Evolutionary conservation across 345 rosid species (phyloP).

Genomic region (Theobroma cacao): DNA sequence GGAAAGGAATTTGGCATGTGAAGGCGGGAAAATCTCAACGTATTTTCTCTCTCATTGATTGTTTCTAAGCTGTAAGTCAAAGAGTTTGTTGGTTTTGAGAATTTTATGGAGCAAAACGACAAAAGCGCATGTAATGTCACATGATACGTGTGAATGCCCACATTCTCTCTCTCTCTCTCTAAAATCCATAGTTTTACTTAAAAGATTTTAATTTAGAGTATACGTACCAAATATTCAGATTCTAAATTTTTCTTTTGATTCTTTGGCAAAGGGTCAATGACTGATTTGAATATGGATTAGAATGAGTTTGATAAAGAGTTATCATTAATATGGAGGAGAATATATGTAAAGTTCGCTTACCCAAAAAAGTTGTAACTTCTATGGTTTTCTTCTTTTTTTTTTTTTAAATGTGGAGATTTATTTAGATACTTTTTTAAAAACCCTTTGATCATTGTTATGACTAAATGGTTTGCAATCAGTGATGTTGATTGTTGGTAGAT

Average conservation of each 20-base stretch:
- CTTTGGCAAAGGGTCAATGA: background rate
- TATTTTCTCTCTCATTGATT: background rate
- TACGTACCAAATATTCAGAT: background rate
- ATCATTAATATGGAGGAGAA: background rate
- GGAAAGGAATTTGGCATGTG: constrained; percentile 33
- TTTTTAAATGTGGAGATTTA: background rate
- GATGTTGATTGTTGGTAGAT: background rate
- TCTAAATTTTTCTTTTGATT: background rate
- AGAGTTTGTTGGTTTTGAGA: constrained; percentile 53
- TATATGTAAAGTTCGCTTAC: background rate
- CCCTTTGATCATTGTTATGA: background rate
- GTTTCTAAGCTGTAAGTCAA: constrained; percentile 48
- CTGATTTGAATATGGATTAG: background rate
- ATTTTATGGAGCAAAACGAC: constrained; percentile 32
- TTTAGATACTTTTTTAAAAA: background rate
- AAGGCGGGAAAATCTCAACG: constrained; percentile 44
- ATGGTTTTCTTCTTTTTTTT: too few relatives aligned
- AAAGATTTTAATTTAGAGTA: background rate
- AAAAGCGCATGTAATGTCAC: constrained; percentile 21
- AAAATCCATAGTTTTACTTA: too few relatives aligned
- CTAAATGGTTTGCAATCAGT: background rate
- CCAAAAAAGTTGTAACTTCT: background rate
- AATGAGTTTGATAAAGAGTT: background rate
- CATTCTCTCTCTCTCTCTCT: constrained; percentile 14
- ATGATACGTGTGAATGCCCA: constrained; percentile 23